Evolutionary conservation across 1,284 basidiomycete species (phyloP).

Genomic region (Tetrapyrgos nigripes): DNA sequence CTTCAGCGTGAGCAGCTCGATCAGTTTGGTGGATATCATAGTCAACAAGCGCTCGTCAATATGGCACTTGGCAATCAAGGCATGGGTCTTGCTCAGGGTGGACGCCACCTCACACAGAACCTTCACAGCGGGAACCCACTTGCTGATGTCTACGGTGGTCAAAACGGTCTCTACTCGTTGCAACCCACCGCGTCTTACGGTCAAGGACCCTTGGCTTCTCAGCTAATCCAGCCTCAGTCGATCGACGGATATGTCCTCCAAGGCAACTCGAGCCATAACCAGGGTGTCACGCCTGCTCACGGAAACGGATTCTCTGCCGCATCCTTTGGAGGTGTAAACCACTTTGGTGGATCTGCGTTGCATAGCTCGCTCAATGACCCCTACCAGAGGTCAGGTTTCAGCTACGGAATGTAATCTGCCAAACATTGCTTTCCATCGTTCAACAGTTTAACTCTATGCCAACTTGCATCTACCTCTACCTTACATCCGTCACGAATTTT

Average conservation of each 20-base stretch:
- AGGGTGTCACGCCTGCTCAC: constrained; percentile 61
- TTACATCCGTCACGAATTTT: constrained; percentile 37
- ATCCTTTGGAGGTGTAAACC: constrained; percentile 58
- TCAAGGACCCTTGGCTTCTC: constrained; percentile 56
- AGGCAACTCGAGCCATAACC: constrained; percentile 67
- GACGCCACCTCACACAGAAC: constrained; percentile 61
- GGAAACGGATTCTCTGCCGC: constrained; percentile 59
- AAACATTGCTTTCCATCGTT: constrained; percentile 28
- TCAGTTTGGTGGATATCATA: constrained; percentile 63
- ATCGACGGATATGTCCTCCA: constrained; percentile 84
- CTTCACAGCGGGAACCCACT: constrained; percentile 64
- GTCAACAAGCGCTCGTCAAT: constrained; percentile 66
- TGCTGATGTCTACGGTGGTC: constrained; percentile 70
- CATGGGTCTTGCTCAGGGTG: constrained; percentile 50
- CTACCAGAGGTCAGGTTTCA: constrained; percentile 75
- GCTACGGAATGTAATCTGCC: constrained; percentile 74
- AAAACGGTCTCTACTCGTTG: constrained; percentile 65
- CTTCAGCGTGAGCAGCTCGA: constrained; percentile 91
- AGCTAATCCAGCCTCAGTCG: constrained; percentile 67
- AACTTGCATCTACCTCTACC: constrained; percentile 27
- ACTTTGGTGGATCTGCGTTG: constrained; percentile 64
- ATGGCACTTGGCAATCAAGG: constrained; percentile 63
- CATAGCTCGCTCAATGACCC: constrained; percentile 66
- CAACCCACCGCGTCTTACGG: constrained; percentile 52
- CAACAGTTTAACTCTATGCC: constrained; percentile 22